These are phyloP conservation scores for Priceomyces castillae DNA, from an alignment of 805 yeast genomes.

Conservation along the genomic window DNA sequence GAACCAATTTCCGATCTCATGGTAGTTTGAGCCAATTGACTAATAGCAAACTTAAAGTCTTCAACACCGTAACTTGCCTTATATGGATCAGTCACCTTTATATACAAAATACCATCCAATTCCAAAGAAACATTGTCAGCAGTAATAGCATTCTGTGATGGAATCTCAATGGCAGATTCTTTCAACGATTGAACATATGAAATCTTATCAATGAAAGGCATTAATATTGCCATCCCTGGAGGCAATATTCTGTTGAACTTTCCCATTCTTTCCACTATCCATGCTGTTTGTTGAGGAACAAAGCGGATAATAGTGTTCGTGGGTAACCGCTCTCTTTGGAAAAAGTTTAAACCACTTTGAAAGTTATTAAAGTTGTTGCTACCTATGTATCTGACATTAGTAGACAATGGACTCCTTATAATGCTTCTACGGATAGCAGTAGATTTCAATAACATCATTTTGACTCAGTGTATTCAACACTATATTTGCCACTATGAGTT, in stretches of 20 bases:
- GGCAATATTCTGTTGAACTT: slow-evolving; percentile 62
- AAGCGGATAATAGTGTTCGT: slow-evolving; percentile 71
- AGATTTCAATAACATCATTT: neutral
- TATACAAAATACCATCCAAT: slow-evolving; percentile 79
- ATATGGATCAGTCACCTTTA: slow-evolving; percentile 75
- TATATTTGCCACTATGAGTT: slow-evolving; percentile 36
- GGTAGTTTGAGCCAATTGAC: slow-evolving; percentile 85
- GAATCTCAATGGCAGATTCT: slow-evolving; percentile 83
- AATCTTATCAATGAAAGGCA: slow-evolving; percentile 73
- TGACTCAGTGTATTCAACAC: neutral
- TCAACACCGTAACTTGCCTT: slow-evolving; percentile 88
- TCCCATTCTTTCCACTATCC: slow-evolving; percentile 92
- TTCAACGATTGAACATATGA: slow-evolving; percentile 80
- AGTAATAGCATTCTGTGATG: slow-evolving; percentile 81
- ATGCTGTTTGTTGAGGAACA: slow-evolving; percentile 88
- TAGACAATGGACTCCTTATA: neutral
- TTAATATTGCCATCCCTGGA: slow-evolving; percentile 73
- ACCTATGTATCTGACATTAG: neutral
- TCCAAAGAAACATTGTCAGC: slow-evolving; percentile 82
- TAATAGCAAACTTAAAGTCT: slow-evolving; percentile 80
- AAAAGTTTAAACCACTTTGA: slow-evolving; percentile 42
- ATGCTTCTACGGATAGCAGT: neutral
- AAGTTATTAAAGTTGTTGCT: slow-evolving; percentile 2
- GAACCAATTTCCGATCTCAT: slow-evolving; percentile 90
- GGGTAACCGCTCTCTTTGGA: slow-evolving; percentile 65